phyloP scores from a whole-genome alignment of 208 protist species.

The Trypanosoma conorhini region DNA sequence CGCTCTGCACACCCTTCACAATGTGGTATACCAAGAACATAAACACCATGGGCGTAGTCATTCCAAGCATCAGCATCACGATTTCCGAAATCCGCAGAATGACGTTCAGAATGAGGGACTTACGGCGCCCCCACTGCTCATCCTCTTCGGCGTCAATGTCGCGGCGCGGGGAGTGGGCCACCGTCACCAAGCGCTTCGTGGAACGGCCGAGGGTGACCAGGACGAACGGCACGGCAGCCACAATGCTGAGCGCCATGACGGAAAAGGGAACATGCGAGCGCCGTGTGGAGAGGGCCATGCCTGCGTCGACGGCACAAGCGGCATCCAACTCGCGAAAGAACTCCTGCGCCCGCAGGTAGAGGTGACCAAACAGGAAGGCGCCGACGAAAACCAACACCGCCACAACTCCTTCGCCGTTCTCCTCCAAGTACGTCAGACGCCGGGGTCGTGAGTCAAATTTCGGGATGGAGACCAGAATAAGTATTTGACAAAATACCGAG shows the following conservation, averaged over 20 bases:
- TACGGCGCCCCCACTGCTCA: slow-evolving; percentile 4
- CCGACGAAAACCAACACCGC: slow-evolving; percentile 60
- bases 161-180: slow-evolving; percentile 1
- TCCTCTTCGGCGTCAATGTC: slow-evolving; percentile 3
- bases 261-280: slow-evolving; percentile 56
- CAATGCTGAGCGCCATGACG: slow-evolving; percentile 51
- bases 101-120: slow-evolving; percentile 7
- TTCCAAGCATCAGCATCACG: slow-evolving; percentile 45
- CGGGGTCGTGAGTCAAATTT: slow-evolving; percentile 43
- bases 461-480: slow-evolving; percentile 64
- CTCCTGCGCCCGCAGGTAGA: slow-evolving; percentile 38
- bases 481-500: slow-evolving; percentile 57
- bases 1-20: slow-evolving; percentile 43
- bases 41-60: slow-evolving; percentile 38
- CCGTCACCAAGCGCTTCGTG: slow-evolving; percentile 37
- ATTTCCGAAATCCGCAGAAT: slow-evolving; percentile 57
- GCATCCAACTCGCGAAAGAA: slow-evolving; percentile 25
- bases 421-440: slow-evolving; percentile 55
- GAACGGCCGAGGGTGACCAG: slow-evolving; percentile 67
- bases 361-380: slow-evolving; percentile 54
- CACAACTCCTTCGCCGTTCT: slow-evolving; percentile 78
- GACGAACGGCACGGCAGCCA: slow-evolving; percentile 59
- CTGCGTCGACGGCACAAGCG: background rate
- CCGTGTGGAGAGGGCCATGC: slow-evolving; percentile 18
- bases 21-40: slow-evolving; percentile 50